Evolutionary conservation across 768 basidiomycete genomes (phyloP).

Genomic region (Cubamyces sp.): DNA sequence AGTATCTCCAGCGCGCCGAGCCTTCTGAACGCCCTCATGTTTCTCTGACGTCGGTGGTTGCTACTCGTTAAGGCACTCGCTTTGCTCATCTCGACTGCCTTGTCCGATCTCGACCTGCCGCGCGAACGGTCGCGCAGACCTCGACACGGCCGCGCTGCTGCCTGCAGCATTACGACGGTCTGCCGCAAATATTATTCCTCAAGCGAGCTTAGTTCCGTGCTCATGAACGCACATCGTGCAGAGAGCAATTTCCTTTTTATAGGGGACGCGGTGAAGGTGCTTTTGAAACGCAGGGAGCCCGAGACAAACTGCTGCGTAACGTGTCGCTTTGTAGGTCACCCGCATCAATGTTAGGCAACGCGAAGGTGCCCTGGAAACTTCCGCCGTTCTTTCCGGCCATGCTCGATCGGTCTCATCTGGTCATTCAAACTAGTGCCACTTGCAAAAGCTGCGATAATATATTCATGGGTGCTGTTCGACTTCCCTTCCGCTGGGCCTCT

Average conservation of each 20-base stretch:
- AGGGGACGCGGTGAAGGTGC: slow-evolving; percentile 1
- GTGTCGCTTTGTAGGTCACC: not conserved
- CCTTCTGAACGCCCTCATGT: slow-evolving; percentile 18
- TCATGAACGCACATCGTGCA: not conserved
- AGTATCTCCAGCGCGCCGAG: slow-evolving; percentile 3
- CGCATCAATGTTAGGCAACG: not conserved
- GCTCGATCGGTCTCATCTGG: not conserved
- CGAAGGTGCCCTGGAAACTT: not conserved
- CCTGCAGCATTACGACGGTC: not conserved
- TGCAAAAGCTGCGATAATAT: not conserved
- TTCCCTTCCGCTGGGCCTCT: not conserved
- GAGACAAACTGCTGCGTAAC: not conserved
- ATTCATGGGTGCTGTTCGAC: not conserved
- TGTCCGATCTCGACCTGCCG: slow-evolving; percentile 13
- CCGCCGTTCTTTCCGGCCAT: slow-evolving; percentile 1
- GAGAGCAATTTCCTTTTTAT: not conserved
- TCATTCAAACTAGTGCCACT: not conserved
- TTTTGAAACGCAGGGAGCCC: not conserved
- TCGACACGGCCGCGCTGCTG: not conserved
- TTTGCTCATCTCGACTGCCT: slow-evolving; percentile 10
- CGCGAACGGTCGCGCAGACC: not conserved
- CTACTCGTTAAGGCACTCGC: not conserved
- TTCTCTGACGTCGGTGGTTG: slow-evolving; percentile 9
- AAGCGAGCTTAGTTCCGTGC: slow-evolving; percentile 6
- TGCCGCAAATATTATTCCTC: not conserved